Percentiles rank a stretch among this genome's conserved stretches.
Evolutionary conservation across 768 basidiomycete genomes (phyloP).

Genomic region (Rhodotorula taiwanensis): DNA sequence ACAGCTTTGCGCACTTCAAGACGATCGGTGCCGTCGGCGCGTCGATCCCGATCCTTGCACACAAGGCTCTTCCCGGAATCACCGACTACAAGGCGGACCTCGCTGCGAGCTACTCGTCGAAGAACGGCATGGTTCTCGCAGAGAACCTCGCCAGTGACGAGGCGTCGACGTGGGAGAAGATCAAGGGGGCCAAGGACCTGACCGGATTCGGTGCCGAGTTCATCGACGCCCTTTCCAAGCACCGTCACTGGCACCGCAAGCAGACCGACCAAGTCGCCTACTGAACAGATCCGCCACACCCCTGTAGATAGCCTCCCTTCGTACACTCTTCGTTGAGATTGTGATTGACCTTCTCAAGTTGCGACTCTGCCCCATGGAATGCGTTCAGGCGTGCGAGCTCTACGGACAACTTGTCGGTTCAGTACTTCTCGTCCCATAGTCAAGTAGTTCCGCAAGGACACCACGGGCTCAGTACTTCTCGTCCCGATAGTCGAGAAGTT

Average conservation of each 20-base stretch:
- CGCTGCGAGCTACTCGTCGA: conserved; percentile 25
- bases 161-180: conserved; percentile 29
- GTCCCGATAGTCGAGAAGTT: not conserved
- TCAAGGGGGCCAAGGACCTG: conserved; percentile 40
- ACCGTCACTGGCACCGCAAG: conserved; percentile 45
- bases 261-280: not conserved
- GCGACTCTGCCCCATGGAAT: too few relatives aligned
- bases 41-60: conserved; percentile 45
- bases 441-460: too few relatives aligned
- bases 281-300: not conserved
- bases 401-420: too few relatives aligned
- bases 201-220: conserved; percentile 43
- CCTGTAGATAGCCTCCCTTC: too few relatives aligned
- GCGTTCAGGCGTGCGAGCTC: too few relatives aligned
- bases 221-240: conserved; percentile 45
- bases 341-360: too few relatives aligned
- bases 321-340: too few relatives aligned
- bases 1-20: conserved; percentile 82
- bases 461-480: too few relatives aligned
- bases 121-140: conserved; percentile 47
- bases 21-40: conserved; percentile 65
- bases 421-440: too few relatives aligned
- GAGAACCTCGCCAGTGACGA: conserved; percentile 32
- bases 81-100: conserved; percentile 41
- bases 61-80: conserved; percentile 45